Base-by-base conservation (phyloP, 352 stramenopile species). In the Pythium utonaiense region DNA sequence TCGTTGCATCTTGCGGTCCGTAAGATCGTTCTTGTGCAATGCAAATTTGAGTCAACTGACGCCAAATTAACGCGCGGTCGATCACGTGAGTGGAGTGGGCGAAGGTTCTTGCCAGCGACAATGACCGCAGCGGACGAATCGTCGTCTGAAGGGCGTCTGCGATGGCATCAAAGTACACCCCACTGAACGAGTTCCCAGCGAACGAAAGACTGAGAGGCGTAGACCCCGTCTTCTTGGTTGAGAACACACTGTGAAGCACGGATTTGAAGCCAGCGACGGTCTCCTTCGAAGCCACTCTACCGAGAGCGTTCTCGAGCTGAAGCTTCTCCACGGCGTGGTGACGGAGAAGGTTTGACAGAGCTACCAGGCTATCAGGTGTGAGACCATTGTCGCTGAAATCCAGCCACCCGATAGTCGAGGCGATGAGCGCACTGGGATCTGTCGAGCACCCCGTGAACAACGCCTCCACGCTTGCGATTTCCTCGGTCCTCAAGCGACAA, bases 331-430 rank as follows among this genome's bases (percentile, higher is more conserved):
- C 30, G 2, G 44, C 27, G 17, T 48, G 48, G 10, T 41, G 33
- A 19, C 19, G 14, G 10, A 65, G 22, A n/a, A 65, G 31, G 27
- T 9, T 31, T 27, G 49, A 34, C 6, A 65, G n/a, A 0, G 49
- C 28, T 9, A 48, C 19, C 1, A 65, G 38, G 14, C 25, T 33
- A 1, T 57, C 28, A 7, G 38, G 19, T 5, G 31, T 30, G 31
- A 65, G 49, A 8, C 58, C 58, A 17, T 57, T 59, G 36, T 65
- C 49, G 49, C 49, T 54, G 19, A 65, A 27, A n/a, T 65, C 58
- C 22, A 65, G 58, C 1, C 48, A 41, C 14, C 10, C 50, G 1
- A 33, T 51, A 27, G 24, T 30, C 40, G 28, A 52, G 53, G 14
- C 24, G 1, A 24, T 36, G 16, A 21, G 16, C 6, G n/a, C 1